Evolutionary conservation across 1,139 yeast genomes (phyloP).

Genomic region (Sugiyamaella xylanicola): DNA sequence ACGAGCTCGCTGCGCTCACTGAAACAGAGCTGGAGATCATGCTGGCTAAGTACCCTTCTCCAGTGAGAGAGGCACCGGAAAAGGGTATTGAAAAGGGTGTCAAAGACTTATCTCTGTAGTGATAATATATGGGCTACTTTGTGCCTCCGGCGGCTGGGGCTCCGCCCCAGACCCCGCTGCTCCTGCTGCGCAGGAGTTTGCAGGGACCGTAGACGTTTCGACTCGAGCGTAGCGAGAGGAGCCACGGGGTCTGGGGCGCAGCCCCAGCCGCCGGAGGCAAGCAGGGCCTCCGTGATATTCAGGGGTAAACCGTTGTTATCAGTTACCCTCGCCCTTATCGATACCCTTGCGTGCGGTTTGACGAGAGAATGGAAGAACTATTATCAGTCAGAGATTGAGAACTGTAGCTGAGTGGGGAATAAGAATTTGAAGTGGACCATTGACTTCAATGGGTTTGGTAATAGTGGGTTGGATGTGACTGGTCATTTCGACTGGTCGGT

Average conservation of each 20-base stretch:
- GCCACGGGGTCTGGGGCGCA: background rate
- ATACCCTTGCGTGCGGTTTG: too few relatives aligned
- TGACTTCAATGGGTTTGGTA: too few relatives aligned
- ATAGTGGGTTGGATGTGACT: too few relatives aligned
- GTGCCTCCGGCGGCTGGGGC: background rate
- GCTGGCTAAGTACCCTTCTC: conserved; percentile 34
- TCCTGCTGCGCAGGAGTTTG: too few relatives aligned
- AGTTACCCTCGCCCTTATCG: conserved; percentile 9
- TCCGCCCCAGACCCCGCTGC: background rate
- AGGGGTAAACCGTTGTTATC: conserved; percentile 7
- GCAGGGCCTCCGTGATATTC: too few relatives aligned
- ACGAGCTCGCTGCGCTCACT: conserved; percentile 56
- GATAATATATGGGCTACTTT: too few relatives aligned
- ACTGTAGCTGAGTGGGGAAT: background rate
- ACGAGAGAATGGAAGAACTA: too few relatives aligned
- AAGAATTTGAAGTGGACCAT: too few relatives aligned
- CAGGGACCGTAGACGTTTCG: background rate
- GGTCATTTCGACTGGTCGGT: too few relatives aligned
- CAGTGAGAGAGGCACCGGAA: background rate
- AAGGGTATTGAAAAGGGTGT: too few relatives aligned
- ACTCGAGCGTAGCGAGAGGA: background rate
- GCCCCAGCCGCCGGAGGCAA: background rate
- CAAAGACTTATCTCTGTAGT: too few relatives aligned
- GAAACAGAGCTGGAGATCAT: conserved; percentile 35
- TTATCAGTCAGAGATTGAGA: background rate